Evolutionary conservation across 345 rosid species (phyloP).

Genomic region (Lepidium aucheri): DNA sequence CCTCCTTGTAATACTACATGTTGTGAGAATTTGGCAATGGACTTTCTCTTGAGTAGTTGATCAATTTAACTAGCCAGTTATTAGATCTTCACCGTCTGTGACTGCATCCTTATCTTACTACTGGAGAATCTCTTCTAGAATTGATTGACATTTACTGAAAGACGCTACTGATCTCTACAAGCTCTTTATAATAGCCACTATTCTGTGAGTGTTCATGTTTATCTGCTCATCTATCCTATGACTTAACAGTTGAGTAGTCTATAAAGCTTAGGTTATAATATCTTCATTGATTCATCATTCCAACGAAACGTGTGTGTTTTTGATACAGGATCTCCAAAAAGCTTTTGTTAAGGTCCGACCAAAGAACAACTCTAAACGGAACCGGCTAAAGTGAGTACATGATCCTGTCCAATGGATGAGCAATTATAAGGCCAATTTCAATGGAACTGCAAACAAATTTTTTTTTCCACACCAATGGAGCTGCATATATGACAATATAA

Average conservation of each 20-base stretch:
- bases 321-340: slow-evolving; percentile 24
- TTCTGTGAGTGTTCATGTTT: background rate
- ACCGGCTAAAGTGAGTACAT: slow-evolving; percentile 9
- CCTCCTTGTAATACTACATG: background rate
- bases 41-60: background rate
- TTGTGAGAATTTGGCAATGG: background rate
- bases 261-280: background rate
- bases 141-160: background rate
- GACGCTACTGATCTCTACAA: background rate
- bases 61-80: background rate
- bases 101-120: background rate
- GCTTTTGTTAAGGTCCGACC: slow-evolving; percentile 30
- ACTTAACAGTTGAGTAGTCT: background rate
- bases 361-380: slow-evolving; percentile 28
- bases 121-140: background rate
- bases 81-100: background rate
- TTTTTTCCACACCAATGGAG: too few species aligned
- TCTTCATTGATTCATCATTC: background rate
- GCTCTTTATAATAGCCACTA: background rate
- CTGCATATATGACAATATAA: too few species aligned
- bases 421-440: too few species aligned
- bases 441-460: too few species aligned
- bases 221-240: background rate
- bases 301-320: background rate
- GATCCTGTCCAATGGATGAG: background rate